Conservation (phyloP, 108 stramenopile species). For the Bacterosira constricta region DNA sequence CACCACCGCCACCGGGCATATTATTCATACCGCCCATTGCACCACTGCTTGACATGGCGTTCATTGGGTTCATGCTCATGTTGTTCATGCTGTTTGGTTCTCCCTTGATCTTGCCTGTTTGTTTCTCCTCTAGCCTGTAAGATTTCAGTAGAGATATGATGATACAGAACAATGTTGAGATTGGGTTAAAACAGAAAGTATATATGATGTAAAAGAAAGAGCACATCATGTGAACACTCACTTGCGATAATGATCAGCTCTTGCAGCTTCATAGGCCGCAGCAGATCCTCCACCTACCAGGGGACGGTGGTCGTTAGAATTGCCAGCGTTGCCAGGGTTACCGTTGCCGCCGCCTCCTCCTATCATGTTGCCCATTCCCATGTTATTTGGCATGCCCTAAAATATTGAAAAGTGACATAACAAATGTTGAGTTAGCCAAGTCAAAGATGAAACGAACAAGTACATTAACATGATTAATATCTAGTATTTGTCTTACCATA, state of each 20-base stretch:
- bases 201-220: too few species aligned
- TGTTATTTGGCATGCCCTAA: conserved; percentile 13
- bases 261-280: conserved; percentile 84
- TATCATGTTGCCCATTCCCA: conserved; percentile 19
- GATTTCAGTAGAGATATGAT: too few species aligned
- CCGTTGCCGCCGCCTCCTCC: conserved; percentile 15
- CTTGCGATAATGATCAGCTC: conserved; percentile 74
- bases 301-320: conserved; percentile 58
- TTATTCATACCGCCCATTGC: conserved; percentile 9
- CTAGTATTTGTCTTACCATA: not conserved
- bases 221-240: too few species aligned
- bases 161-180: too few species aligned
- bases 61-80: conserved; percentile 17
- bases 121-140: conserved; percentile 17
- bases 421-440: not conserved
- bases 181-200: too few species aligned
- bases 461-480: too few species aligned
- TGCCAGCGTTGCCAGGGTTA: not conserved
- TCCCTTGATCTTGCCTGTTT: not conserved
- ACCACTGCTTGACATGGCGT: conserved; percentile 6
- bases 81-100: not conserved
- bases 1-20: conserved; percentile 2
- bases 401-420: not conserved
- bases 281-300: conserved; percentile 80
- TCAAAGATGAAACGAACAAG: too few species aligned